These are phyloP conservation scores for Syncephalis fuscata DNA, from an alignment of 371 early-diverging fungal species.

Conservation along the genomic window DNA sequence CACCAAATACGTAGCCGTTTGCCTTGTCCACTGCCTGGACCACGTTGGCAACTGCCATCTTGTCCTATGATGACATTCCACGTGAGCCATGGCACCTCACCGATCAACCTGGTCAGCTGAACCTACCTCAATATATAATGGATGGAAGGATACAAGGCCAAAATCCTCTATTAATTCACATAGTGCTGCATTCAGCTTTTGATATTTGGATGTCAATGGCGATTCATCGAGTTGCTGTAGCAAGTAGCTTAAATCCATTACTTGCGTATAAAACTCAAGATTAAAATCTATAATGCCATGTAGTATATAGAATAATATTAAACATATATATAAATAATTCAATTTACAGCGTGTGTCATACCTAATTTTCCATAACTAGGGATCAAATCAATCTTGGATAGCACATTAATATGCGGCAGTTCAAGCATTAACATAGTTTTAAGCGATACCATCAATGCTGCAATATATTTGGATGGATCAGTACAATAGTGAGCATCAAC, in stretches of 20 bases:
- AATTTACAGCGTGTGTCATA: conserved; percentile 7
- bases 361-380: conserved; percentile 55
- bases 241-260: conserved; percentile 73
- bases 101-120: no score
- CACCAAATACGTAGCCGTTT: conserved; percentile 81
- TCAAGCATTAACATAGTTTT: conserved; percentile 89
- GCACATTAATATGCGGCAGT: conserved; percentile 89
- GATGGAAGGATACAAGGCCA: conserved; percentile 75
- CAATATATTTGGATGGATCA: conserved; percentile 84
- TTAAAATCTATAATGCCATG: conserved; percentile 38
- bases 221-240: conserved; percentile 55
- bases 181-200: conserved; percentile 58
- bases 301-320: neutral
- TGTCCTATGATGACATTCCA: conserved; percentile 40
- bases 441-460: conserved; percentile 69
- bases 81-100: no score
- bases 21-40: conserved; percentile 78
- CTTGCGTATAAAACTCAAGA: conserved; percentile 87
- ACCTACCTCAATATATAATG: conserved; percentile 54
- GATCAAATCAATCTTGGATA: conserved; percentile 89
- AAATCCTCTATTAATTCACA: conserved; percentile 85
- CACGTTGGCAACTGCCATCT: conserved; percentile 59
- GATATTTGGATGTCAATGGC: conserved; percentile 42
- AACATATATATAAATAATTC: neutral
- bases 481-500: conserved; percentile 90